A percentile compares a stretch with the other conserved stretches of the same genome.
These are phyloP conservation scores for Scedosporium apiospermum DNA, from an alignment of 2,329 filamentous ascomycete genomes.

Conservation along the genomic window DNA sequence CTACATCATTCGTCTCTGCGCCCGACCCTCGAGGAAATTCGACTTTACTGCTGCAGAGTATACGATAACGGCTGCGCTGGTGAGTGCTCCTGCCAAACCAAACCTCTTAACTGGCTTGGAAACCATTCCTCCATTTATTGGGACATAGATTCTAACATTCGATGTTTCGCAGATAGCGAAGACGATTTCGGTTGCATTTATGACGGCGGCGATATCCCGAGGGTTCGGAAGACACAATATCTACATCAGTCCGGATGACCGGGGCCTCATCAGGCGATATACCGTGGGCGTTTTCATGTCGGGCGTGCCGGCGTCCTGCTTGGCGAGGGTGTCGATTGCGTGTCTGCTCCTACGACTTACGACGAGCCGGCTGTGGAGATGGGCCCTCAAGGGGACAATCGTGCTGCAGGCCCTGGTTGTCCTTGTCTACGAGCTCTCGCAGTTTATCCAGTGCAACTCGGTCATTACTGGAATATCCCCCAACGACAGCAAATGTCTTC, in stretches of 20 bases:
- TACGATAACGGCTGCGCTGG: neutral
- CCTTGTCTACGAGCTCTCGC: neutral
- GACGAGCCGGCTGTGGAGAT: neutral
- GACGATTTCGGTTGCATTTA: neutral
- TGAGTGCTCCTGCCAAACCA: neutral
- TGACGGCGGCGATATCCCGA: neutral
- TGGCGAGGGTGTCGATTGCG: neutral
- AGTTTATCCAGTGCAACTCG: neutral
- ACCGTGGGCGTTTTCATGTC: neutral
- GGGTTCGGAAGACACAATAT: slow-evolving; percentile 2
- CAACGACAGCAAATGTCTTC: neutral
- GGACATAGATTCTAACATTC: neutral
- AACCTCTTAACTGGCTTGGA: neutral
- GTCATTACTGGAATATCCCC: neutral
- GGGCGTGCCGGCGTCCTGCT: neutral
- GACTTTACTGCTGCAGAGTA: slow-evolving; percentile 1
- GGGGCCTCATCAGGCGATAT: neutral
- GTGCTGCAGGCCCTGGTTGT: neutral
- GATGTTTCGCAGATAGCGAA: neutral
- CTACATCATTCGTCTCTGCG: neutral
- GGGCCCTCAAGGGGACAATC: neutral
- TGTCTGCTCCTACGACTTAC: neutral
- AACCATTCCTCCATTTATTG: neutral
- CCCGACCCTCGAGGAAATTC: neutral
- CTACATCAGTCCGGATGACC: neutral